Conservation (phyloP, 805 yeast species). For the Priceomyces carsonii region DNA sequence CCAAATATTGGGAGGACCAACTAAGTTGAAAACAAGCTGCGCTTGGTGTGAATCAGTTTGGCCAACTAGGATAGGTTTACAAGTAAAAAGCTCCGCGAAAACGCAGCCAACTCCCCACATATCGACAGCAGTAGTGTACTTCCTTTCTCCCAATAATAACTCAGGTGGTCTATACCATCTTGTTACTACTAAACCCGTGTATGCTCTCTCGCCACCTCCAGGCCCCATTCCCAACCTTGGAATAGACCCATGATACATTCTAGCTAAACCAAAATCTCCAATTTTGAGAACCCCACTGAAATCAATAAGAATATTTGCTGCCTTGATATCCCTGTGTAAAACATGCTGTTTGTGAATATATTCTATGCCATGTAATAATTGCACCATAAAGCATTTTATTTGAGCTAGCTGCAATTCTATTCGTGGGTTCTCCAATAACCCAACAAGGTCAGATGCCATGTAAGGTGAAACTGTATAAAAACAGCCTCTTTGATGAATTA, state of each 20-base stretch:
- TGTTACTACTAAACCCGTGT: constrained; percentile 79
- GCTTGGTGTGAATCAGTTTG: constrained; percentile 86
- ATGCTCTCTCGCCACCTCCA: constrained; percentile 55
- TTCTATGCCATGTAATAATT: constrained; percentile 75
- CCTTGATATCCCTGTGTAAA: constrained; percentile 89
- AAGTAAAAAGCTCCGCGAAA: constrained; percentile 83
- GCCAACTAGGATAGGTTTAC: constrained; percentile 84
- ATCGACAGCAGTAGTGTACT: constrained; percentile 92
- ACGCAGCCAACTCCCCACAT: constrained; percentile 98
- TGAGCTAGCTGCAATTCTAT: constrained; percentile 62
- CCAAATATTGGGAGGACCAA: constrained; percentile 80
- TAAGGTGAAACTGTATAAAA: constrained; percentile 91
- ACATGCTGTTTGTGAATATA: constrained; percentile 67
- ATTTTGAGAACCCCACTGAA: constrained; percentile 76
- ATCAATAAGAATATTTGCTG: constrained; percentile 89
- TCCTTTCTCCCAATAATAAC: constrained; percentile 77
- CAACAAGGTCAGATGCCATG: constrained; percentile 90
- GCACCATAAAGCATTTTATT: constrained; percentile 80
- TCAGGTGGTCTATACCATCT: constrained; percentile 99
- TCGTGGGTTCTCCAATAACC: constrained; percentile 78
- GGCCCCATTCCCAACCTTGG: constrained; percentile 58
- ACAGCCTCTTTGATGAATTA: constrained; percentile 39
- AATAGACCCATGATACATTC: constrained; percentile 62
- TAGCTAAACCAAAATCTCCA: constrained; percentile 95
- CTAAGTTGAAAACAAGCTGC: constrained; percentile 69